These are phyloP conservation scores for Daldinia sp. DNA, from an alignment of 2,329 filamentous ascomycete genomes.

Conservation along the genomic window DNA sequence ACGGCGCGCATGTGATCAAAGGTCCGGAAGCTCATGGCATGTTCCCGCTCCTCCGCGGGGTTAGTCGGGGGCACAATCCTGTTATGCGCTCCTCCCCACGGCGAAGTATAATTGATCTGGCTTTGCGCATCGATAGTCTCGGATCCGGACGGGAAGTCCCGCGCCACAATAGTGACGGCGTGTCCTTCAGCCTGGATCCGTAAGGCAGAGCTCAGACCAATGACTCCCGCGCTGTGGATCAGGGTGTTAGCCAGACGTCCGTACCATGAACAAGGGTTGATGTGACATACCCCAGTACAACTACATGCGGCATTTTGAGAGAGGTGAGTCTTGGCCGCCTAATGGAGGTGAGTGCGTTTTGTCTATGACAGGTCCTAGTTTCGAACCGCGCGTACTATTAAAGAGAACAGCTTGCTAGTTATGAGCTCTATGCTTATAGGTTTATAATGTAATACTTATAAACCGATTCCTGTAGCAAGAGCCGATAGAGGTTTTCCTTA, in stretches of 20 bases:
- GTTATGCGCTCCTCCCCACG: conserved; percentile 69
- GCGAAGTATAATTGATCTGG: conserved; percentile 66
- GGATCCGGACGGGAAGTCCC: conserved; percentile 61
- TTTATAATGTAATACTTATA: neutral
- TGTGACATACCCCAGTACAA: conserved; percentile 47
- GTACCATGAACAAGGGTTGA: neutral
- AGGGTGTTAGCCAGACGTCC: conserved; percentile 10
- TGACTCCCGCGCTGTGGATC: conserved; percentile 62
- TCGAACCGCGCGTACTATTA: no score
- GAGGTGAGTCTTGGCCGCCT: conserved; percentile 1
- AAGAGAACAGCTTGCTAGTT: neutral
- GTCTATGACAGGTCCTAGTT: neutral
- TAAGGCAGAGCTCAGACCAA: conserved; percentile 63
- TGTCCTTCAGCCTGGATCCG: conserved; percentile 58
- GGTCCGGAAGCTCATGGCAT: conserved; percentile 58
- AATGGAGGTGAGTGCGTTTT: neutral
- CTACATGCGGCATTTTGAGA: conserved; percentile 44
- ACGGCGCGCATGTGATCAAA: conserved; percentile 58
- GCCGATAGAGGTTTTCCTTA: neutral
- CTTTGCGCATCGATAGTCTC: conserved; percentile 57
- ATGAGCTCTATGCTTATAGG: neutral
- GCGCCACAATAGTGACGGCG: conserved; percentile 59
- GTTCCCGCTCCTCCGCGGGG: conserved; percentile 55
- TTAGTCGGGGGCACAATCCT: conserved; percentile 61
- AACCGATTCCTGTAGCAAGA: conserved; percentile 2